Percentiles rank a stretch among this genome's conserved stretches.
Conservation (phyloP, 2,329 filamentous ascomycete genomes). For the Colletotrichum lindemuthianum region DNA sequence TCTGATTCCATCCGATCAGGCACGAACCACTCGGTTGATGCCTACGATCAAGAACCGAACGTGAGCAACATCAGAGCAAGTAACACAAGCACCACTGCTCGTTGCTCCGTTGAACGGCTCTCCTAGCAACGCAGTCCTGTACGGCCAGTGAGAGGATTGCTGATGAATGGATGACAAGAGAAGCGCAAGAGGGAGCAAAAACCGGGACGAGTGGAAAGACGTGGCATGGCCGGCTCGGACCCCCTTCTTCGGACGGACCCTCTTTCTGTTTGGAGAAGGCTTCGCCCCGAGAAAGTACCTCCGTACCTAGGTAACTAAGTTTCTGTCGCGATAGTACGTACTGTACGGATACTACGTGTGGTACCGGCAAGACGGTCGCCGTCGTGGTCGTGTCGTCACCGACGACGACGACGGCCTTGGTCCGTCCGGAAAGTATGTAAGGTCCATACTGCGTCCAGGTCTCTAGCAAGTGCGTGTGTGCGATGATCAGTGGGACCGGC, state of each 20-base stretch:
- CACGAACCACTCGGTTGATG: no score
- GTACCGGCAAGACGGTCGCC: neutral
- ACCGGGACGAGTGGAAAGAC: slow-evolving; percentile 1
- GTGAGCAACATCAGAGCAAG: no score
- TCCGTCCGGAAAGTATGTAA: slow-evolving; percentile 19
- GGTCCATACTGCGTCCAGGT: no score
- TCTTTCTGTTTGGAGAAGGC: slow-evolving; percentile 21
- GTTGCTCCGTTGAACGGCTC: neutral
- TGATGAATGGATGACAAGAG: slow-evolving; percentile 20
- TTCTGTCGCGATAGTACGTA: no score
- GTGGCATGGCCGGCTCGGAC: slow-evolving; percentile 3
- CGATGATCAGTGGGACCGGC: slow-evolving; percentile 25
- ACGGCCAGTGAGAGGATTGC: slow-evolving; percentile 1
- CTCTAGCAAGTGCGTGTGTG: no score
- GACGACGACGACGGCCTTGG: slow-evolving; percentile 2
- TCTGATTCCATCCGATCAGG: no score
- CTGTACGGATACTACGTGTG: no score
- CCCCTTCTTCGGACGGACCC: slow-evolving; percentile 13
- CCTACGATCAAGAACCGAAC: no score
- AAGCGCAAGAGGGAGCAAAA: neutral
- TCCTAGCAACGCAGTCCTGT: neutral
- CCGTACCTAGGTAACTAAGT: neutral
- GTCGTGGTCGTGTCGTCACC: no score
- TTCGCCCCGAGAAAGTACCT: slow-evolving; percentile 1
- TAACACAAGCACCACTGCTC: no score